These are phyloP conservation scores for Fusarium tjaetaba DNA, from an alignment of 2,329 filamentous ascomycete genomes.

Conservation along the genomic window DNA sequence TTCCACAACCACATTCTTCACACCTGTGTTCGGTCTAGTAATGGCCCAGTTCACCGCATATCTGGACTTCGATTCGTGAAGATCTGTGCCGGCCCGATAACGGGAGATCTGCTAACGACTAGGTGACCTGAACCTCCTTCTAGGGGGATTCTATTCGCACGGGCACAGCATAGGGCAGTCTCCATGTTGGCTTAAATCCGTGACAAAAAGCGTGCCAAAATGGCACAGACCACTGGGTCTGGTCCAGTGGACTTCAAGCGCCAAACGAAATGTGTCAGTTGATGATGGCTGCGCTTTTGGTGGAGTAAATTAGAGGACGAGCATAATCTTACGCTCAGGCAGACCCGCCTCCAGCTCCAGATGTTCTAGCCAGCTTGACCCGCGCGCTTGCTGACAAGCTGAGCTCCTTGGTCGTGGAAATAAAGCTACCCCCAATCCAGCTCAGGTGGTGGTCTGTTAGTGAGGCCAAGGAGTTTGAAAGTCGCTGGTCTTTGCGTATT, in stretches of 20 bases:
- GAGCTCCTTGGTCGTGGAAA: neutral
- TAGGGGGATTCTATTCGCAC: constrained; percentile 19
- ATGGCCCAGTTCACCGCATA: constrained; percentile 41
- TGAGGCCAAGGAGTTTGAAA: constrained; percentile 25
- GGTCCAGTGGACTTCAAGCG: constrained; percentile 18
- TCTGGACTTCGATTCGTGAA: constrained; percentile 12
- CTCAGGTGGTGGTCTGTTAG: constrained; percentile 25
- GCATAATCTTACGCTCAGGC: constrained; percentile 29
- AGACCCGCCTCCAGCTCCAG: constrained; percentile 34
- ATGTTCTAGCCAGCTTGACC: constrained; percentile 5
- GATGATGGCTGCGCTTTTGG: constrained; percentile 28
- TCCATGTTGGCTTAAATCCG: constrained; percentile 18
- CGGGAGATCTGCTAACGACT: constrained; percentile 39
- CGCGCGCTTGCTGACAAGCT: constrained; percentile 13
- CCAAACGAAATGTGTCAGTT: constrained; percentile 37
- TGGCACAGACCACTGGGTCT: constrained; percentile 32
- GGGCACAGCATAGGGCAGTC: constrained; percentile 15
- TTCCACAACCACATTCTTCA: neutral
- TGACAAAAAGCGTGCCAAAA: constrained; percentile 24
- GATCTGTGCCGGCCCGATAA: constrained; percentile 38
- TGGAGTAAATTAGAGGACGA: constrained; percentile 19
- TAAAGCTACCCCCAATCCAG: neutral
- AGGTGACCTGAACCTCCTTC: constrained; percentile 17
- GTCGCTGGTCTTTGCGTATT: constrained; percentile 6
- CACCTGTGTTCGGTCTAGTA: constrained; percentile 10